These are phyloP conservation scores for Psilocybe azurescens DNA, from an alignment of 768 basidiomycete genomes.

Conservation along the genomic window DNA sequence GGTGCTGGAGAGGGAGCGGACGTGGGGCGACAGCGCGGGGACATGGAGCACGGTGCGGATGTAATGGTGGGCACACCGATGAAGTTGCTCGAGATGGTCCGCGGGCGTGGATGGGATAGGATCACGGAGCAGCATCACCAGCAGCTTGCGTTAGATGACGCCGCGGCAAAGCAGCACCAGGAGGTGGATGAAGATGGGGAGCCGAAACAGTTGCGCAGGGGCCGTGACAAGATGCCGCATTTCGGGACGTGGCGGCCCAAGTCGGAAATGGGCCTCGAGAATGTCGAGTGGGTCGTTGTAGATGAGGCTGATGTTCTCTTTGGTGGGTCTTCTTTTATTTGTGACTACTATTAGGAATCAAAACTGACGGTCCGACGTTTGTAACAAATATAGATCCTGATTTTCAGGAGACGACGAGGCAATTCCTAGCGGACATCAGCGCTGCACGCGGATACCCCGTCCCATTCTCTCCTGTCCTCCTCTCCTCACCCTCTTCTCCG, in stretches of 20 bases:
- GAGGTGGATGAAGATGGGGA: slow-evolving; percentile 18
- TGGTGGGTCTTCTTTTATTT: slow-evolving; percentile 48
- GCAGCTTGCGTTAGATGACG: slow-evolving; percentile 23
- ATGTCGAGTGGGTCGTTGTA: slow-evolving; percentile 87
- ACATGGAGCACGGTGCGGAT: slow-evolving; percentile 42
- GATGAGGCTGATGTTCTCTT: slow-evolving; percentile 94
- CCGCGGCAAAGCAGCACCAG: slow-evolving; percentile 11
- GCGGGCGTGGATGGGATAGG: slow-evolving; percentile 50
- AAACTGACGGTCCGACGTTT: not conserved
- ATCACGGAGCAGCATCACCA: slow-evolving; percentile 25
- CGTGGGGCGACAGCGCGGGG: slow-evolving; percentile 20
- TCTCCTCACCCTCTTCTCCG: slow-evolving; percentile 14
- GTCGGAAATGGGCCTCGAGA: slow-evolving; percentile 65
- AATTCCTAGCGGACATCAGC: slow-evolving; percentile 73
- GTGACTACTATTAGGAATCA: too few species aligned
- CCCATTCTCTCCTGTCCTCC: slow-evolving; percentile 31
- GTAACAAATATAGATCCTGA: slow-evolving; percentile 64
- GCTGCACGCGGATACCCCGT: slow-evolving; percentile 60
- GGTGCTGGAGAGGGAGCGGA: slow-evolving; percentile 7
- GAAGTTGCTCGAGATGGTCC: slow-evolving; percentile 65
- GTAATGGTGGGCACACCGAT: slow-evolving; percentile 67
- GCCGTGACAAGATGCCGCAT: slow-evolving; percentile 41
- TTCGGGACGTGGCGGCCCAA: slow-evolving; percentile 47
- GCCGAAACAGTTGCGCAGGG: slow-evolving; percentile 33
- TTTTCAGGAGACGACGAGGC: slow-evolving; percentile 76